Base-by-base conservation (phyloP, 192 early-diverging fungal genomes). In the Paraglomus occultum region DNA sequence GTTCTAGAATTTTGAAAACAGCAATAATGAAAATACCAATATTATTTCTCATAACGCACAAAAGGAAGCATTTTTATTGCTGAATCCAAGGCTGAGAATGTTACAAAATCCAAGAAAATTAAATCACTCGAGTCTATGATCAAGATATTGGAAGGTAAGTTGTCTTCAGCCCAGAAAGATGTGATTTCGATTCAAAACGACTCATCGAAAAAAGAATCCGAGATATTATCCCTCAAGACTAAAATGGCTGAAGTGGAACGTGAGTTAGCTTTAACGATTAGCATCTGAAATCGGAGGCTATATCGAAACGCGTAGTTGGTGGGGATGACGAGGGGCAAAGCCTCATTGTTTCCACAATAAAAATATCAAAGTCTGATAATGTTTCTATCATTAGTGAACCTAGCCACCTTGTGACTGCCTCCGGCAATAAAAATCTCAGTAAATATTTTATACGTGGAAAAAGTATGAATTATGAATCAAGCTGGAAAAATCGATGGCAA, bases 141-240 rank as follows among this genome's bases (percentile, higher is more conserved):
- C 12, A 64, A 64, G 39, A 51, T 23, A 64, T 64, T 64, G 42
- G 51, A 60, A 60, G 58, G 38, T 64, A 64, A 64, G 47, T 64
- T 64, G 51, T 22, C 5, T 50, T 64, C 40, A 50, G 3, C 47
- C 20, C 45, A 64, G 47, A 64, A 64, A 38, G n/a, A n/a, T n/a
- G n/a, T n/a, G n/a, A n/a, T n/a, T n/a, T n/a, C n/a, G n/a, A n/a
- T n/a, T n/a, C n/a, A n/a, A n/a, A n/a, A n/a, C n/a, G 63, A 64
- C 48, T 50, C 63, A 64, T 64, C 18, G n/a, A 64, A 64, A 12
- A 64, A 64, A 64, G 18, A 22, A 15, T 23, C 63, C 39, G 47
- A 64, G 51, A 50, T 64, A 3, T 20, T 11, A 6, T 50, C 7
- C 39, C 45, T 64, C 7, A 64, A 50, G 18, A 40, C 55, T 58